Evolutionary conservation across 2,329 filamentous ascomycete genomes (phyloP), one percentile per base, ranked within the genome.

Genomic region (Gnomoniopsis smithogilvyi): DNA sequence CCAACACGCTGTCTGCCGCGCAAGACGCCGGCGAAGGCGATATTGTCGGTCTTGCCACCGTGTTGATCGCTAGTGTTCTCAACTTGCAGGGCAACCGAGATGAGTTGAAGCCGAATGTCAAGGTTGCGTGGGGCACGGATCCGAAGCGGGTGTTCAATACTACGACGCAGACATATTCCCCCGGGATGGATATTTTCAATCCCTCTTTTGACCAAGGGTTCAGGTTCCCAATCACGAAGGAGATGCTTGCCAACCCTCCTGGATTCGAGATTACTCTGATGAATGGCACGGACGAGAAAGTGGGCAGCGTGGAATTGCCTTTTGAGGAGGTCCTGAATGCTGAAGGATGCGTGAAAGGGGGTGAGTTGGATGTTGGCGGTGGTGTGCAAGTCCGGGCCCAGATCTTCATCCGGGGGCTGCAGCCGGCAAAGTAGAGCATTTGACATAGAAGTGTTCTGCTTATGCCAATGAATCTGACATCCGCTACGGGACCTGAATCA

Each of bases 161-260:
- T 0, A 73, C 70, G 1, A 67, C 71, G 56, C 76, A 77, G 68
- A 66, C 70, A 0, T 78, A 80, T 64, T 70, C 68, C 2, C 76
- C 76, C 0, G 78, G 78, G 2, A 72, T 67, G 2, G 78, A 80
- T 52, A 78, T 80, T 62, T 77, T 76, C 68, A 80, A 79, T 64
- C 78, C 78, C 2, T 68, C 72, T 2, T 80, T 79, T 55, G 76
- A 80, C 59, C 72, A 75, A 63, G 72, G 73, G 0, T 80, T 80
- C 67, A 68, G 67, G 8, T 71, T 80, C 48, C 75, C 76, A 0
- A 56, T 80, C 7, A 67, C 67, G 17, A 69, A 67, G 10, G 68
- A 67, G 14, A 62, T 69, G 63, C 51, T 70, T 1, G 62, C 63
- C 34, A 65, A 67, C 43, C 64, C 67, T 4, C 63, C 64, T 1